A percentile compares a stretch with the other conserved stretches of the same genome.
Conservation (phyloP, 1,284 basidiomycete species). For the Cystobasidium pallidum region DNA sequence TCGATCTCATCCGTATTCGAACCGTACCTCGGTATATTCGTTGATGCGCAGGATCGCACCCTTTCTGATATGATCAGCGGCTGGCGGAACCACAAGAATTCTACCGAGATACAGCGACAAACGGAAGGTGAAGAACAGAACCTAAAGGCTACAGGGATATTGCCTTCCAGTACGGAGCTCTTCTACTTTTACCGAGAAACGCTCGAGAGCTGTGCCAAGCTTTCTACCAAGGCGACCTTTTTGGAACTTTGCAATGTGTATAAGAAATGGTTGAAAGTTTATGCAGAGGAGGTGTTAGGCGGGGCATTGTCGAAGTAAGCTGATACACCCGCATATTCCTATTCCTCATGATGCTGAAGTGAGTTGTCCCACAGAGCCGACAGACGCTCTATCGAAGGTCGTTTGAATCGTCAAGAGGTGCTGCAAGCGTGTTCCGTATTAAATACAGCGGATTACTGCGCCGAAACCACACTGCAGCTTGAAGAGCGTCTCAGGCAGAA, state of each 20-base stretch:
- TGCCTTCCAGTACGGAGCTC: constrained; percentile 91
- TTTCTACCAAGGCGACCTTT: constrained; percentile 68
- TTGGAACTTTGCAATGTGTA: constrained; percentile 78
- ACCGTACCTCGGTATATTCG: constrained; percentile 86
- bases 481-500: constrained; percentile 88
- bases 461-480: constrained; percentile 85
- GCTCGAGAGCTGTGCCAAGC: constrained; percentile 86
- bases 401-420: constrained; percentile 72
- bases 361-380: constrained; percentile 53
- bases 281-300: constrained; percentile 69
- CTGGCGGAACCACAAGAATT: constrained; percentile 53
- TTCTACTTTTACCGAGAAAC: constrained; percentile 98
- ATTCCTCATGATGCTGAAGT: background rate
- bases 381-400: constrained; percentile 73
- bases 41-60: constrained; percentile 91
- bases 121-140: background rate
- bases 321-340: background rate
- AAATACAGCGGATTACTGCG: constrained; percentile 98
- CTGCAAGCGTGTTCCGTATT: constrained; percentile 82
- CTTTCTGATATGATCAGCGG: constrained; percentile 78
- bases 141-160: constrained; percentile 60
- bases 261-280: constrained; percentile 90
- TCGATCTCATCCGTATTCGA: constrained; percentile 86
- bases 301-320: constrained; percentile 40
- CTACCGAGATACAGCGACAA: constrained; percentile 9